Conservation (phyloP, 805 yeast genomes). For the Metschnikowia similis region DNA sequence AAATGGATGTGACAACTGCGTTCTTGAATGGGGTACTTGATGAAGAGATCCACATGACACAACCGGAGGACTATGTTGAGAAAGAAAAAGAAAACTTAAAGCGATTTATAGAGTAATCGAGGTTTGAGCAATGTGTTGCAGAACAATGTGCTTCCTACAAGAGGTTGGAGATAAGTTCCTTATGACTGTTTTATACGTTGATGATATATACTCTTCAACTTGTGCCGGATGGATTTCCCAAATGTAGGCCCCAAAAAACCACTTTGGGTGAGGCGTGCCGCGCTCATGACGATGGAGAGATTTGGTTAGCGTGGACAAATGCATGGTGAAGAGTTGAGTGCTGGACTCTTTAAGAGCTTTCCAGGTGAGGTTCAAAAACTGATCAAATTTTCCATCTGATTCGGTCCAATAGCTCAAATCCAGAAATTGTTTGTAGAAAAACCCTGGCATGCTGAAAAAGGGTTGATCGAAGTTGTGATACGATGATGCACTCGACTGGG, state of each 20-base stretch:
- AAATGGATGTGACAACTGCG: no score
- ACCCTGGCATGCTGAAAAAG: slow-evolving; percentile 33
- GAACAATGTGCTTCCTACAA: no score
- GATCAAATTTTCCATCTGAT: slow-evolving; percentile 44
- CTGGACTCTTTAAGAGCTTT: slow-evolving; percentile 50
- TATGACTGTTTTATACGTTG: no score
- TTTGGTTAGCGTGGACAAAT: slow-evolving; percentile 51
- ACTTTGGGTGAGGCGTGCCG: slow-evolving; percentile 50
- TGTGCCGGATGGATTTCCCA: slow-evolving; percentile 43
- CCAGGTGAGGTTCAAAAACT: slow-evolving; percentile 44
- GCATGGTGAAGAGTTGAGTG: slow-evolving; percentile 49
- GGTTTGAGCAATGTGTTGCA: no score
- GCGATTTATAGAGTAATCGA: no score
- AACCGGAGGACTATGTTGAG: no score
- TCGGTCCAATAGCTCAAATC: slow-evolving; percentile 63
- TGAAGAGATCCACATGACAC: no score
- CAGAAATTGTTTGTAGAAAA: slow-evolving; percentile 56
- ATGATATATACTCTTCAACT: slow-evolving; percentile 52
- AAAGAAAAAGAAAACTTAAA: no score
- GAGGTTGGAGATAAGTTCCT: no score
- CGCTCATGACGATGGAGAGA: slow-evolving; percentile 51
- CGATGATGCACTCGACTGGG: slow-evolving; percentile 25
- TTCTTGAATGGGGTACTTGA: no score
- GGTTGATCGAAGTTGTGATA: slow-evolving; percentile 43
- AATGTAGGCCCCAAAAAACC: slow-evolving; percentile 47